Conservation (phyloP, 1,284 basidiomycete genomes). For the Fomitopsis palustris region DNA sequence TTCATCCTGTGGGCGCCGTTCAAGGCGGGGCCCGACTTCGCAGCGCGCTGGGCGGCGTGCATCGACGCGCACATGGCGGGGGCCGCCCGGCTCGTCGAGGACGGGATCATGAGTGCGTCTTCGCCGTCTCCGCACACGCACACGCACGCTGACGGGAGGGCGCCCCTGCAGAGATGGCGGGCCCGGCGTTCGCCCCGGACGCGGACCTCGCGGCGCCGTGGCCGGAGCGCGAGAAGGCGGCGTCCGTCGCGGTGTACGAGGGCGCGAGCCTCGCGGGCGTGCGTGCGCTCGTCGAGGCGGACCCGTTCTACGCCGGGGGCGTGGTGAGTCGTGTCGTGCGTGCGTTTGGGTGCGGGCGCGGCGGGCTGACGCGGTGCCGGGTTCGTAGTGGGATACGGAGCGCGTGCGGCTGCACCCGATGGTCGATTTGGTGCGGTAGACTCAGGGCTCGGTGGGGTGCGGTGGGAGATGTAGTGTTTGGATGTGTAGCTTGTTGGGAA, state of each 20-base stretch:
- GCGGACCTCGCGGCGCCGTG: background rate
- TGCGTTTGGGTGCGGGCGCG: slow-evolving; percentile 23
- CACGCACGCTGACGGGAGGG: no score
- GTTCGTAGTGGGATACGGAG: background rate
- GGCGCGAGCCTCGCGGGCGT: background rate
- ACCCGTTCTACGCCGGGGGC: background rate
- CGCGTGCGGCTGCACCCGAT: background rate
- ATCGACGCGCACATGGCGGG: background rate
- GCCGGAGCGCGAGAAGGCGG: background rate
- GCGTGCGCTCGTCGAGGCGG: background rate
- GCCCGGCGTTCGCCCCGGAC: background rate
- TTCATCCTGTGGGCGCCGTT: no score
- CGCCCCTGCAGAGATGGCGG: background rate
- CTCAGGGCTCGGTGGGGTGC: background rate
- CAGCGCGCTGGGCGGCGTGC: no score
- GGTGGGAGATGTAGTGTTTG: background rate
- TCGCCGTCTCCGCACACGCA: no score
- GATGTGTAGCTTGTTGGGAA: background rate
- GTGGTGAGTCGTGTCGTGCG: background rate
- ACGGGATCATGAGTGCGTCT: background rate
- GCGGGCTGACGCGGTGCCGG: slow-evolving; percentile 51
- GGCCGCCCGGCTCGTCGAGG: background rate
- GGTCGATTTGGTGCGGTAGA: background rate
- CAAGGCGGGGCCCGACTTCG: no score
- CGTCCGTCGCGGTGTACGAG: background rate